phyloP scores from a whole-genome alignment of 176 grass and related monocot species.

The Bromus sterilis region DNA sequence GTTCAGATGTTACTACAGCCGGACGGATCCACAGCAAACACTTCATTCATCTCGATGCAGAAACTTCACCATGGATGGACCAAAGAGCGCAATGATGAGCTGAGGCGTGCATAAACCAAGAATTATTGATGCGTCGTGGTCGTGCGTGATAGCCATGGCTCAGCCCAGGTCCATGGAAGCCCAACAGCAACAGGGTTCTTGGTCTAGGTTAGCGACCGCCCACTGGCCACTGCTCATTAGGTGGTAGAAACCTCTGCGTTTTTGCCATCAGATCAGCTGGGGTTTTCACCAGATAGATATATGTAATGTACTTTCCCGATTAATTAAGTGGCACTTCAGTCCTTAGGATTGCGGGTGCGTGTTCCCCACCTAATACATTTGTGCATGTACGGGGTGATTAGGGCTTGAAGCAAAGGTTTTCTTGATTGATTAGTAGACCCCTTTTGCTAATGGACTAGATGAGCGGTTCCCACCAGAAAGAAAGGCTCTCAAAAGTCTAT shows the following conservation, averaged over 20 bases:
- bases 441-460: not conserved
- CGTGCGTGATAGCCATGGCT: not conserved
- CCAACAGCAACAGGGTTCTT: not conserved
- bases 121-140: not conserved
- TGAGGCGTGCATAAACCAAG: not conserved
- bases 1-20: constrained; percentile 12
- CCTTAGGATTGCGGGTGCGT: constrained; percentile 13
- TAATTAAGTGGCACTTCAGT: not conserved
- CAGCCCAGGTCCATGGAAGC: not conserved
- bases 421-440: not conserved
- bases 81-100: not conserved
- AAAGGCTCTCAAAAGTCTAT: constrained; percentile 3
- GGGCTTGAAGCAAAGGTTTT: not conserved
- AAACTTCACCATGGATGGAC: not conserved
- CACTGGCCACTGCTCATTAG: not conserved
- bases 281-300: not conserved
- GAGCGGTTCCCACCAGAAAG: not conserved
- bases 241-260: not conserved
- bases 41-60: not conserved
- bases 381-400: constrained; percentile 18
- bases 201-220: not conserved
- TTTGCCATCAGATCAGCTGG: not conserved
- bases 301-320: not conserved
- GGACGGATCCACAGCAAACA: not conserved
- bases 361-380: constrained; percentile 16